A percentile compares a stretch with the other conserved stretches of the same genome.
Conservation (phyloP, 192 early-diverging fungal genomes). For the Backusella tuberculispora region DNA sequence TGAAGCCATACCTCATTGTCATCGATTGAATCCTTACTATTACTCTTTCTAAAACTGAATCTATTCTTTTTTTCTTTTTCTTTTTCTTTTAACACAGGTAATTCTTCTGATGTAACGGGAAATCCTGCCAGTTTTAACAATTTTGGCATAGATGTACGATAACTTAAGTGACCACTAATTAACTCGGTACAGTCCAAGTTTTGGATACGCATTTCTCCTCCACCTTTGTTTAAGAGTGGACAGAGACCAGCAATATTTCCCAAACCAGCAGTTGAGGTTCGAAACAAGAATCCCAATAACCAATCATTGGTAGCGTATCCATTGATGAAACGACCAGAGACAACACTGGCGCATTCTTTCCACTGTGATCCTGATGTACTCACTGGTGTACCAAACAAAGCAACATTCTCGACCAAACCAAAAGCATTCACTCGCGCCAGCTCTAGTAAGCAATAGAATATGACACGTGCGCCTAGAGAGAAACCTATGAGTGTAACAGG, state of each 20-base stretch:
- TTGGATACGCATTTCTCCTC: conserved; percentile 50
- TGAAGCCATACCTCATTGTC: background rate
- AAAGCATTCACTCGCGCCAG: conserved; percentile 78
- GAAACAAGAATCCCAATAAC: conserved; percentile 90
- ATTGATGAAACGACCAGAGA: conserved; percentile 87
- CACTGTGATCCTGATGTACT: conserved; percentile 81
- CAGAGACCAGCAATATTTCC: conserved; percentile 83
- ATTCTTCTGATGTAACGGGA: conserved; percentile 70
- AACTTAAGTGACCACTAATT: conserved; percentile 89
- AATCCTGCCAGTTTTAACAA: conserved; percentile 82
- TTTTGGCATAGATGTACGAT: conserved; percentile 77
- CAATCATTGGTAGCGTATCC: conserved; percentile 89
- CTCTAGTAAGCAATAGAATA: conserved; percentile 91
- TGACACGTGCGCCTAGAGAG: conserved; percentile 89
- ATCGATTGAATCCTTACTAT: background rate
- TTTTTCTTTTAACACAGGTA: conserved; percentile 67
- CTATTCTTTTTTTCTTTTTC: conserved; percentile 23
- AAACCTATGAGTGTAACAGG: conserved; percentile 92
- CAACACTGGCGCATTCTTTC: conserved; percentile 75
- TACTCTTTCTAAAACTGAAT: background rate
- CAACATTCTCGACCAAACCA: conserved; percentile 87
- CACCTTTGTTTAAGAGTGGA: conserved; percentile 67
- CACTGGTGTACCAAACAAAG: conserved; percentile 88
- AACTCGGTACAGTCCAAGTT: conserved; percentile 82
- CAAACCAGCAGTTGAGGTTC: conserved; percentile 76